Evolutionary conservation across 805 yeast genomes (phyloP).

Genomic region (Starmerella bombi): DNA sequence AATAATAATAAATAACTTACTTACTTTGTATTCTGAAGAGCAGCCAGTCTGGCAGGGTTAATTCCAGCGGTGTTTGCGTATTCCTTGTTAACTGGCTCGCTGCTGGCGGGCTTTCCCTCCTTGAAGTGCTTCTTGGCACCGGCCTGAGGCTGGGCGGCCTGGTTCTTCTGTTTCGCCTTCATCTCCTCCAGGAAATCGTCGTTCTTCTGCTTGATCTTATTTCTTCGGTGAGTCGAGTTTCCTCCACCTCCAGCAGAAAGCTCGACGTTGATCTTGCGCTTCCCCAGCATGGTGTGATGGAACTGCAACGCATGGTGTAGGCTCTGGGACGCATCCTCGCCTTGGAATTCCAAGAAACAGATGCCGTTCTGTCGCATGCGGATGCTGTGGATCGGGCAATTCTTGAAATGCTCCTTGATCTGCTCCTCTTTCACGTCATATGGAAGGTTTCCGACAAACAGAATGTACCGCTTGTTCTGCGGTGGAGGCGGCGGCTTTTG

Average conservation of each 20-base stretch:
- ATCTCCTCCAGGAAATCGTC: constrained; percentile 61
- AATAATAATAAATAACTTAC: background rate
- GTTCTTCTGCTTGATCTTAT: constrained; percentile 69
- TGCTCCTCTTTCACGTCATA: constrained; percentile 52
- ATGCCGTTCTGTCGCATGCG: constrained; percentile 64
- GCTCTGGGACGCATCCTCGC: constrained; percentile 54
- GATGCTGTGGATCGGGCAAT: constrained; percentile 52
- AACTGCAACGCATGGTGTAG: constrained; percentile 75
- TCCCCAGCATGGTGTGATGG: constrained; percentile 60
- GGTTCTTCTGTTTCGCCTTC: constrained; percentile 26
- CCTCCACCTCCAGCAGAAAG: constrained; percentile 98
- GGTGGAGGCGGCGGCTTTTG: constrained; percentile 19
- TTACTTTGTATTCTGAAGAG: constrained; percentile 5
- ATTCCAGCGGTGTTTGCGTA: constrained; percentile 10
- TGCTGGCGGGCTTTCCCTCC: constrained; percentile 2
- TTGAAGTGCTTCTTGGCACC: background rate
- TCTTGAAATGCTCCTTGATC: constrained; percentile 57
- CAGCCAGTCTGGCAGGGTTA: constrained; percentile 17
- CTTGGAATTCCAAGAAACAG: constrained; percentile 76
- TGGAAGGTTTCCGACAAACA: constrained; percentile 87
- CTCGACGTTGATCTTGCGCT: constrained; percentile 83
- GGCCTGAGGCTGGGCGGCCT: background rate
- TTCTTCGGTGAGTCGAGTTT: constrained; percentile 44
- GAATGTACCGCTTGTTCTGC: constrained; percentile 43
- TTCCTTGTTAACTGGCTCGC: constrained; percentile 1